Evolutionary conservation across 2,329 filamentous ascomycete genomes (phyloP), one percentile per base, ranked within the genome.

Genomic region (Hypoxylon sp.): DNA sequence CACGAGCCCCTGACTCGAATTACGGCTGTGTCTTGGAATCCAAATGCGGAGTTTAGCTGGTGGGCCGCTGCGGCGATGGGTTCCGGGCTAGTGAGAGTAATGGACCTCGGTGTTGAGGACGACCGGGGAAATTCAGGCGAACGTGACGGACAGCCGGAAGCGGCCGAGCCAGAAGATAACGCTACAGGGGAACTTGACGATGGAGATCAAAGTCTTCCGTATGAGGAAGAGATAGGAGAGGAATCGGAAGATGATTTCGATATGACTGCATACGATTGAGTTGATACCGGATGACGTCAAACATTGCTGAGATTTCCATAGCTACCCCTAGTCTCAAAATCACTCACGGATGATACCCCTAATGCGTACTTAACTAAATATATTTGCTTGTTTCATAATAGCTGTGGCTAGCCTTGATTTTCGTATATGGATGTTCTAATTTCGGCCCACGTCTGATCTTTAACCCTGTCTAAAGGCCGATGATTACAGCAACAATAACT

Each of bases 11-110:
- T 84, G 67, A 90, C 87, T 8, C 84, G 89, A 48, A 80, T 92
- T 68, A 88, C 88, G 4, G 81, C 84, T 1, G 79, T 90, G 23
- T 83, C 84, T 41, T 92, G 90, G 90, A 92, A 92, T 73, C 88
- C 89, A 1, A 91, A 92, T 71, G 75, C 82, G 34, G 80, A 82
- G n/a, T 89, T 84, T 71, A 88, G 88, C 11, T 89, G 85, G 70
- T 91, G 90, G 89, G 88, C 87, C 2, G 88, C 88, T 8, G 86
- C 85, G 2, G 88, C 87, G 0, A 84, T 90, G 83, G 90, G 84
- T 0, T 91, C 88, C 27, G 90, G 90, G 0, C 75, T 93, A 63
- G 81, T 92, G 45, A 84, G 87, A 65, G 81, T 92, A 19, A 86
- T 90, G 81, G 89, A 92, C 73, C 75, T 92, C 21, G 88, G 88